phyloP scores from a whole-genome alignment of 176 grass and related monocot genomes.

The Musa itinerans region DNA sequence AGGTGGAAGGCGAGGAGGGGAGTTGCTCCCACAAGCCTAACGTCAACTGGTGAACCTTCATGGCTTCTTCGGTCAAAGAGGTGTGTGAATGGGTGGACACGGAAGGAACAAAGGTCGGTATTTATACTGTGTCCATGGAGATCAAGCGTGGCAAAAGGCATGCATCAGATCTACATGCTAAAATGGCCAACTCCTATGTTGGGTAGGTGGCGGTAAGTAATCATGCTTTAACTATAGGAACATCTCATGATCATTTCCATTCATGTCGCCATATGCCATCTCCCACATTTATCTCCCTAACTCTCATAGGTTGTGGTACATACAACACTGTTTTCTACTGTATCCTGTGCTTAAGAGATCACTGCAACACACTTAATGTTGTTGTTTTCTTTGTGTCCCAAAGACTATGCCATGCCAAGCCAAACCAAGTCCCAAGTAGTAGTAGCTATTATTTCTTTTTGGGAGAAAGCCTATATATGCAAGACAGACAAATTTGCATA shows the following conservation, averaged over 20 bases:
- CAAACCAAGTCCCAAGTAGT: too few species aligned
- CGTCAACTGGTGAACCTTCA: conserved; percentile 51
- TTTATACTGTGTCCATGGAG: neutral
- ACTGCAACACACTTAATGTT: too few species aligned
- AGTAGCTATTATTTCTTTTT: too few species aligned
- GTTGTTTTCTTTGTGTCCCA: too few species aligned
- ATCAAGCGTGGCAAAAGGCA: neutral
- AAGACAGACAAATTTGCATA: too few species aligned
- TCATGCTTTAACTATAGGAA: neutral
- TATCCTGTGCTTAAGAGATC: too few species aligned
- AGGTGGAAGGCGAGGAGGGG: neutral
- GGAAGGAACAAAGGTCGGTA: neutral
- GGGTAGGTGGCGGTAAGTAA: neutral
- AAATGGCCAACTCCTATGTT: neutral
- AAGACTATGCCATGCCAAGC: too few species aligned
- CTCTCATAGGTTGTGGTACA: too few species aligned
- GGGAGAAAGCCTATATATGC: too few species aligned
- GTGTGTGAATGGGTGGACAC: neutral
- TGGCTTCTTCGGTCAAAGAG: neutral
- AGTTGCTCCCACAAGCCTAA: conserved; percentile 36
- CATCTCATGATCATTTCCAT: conserved; percentile 1
- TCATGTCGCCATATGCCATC: neutral
- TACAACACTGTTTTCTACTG: too few species aligned
- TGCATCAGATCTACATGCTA: neutral
- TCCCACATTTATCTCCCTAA: neutral